Base-by-base conservation (phyloP, 371 early-diverging fungal species). In the Mycotypha africana region DNA sequence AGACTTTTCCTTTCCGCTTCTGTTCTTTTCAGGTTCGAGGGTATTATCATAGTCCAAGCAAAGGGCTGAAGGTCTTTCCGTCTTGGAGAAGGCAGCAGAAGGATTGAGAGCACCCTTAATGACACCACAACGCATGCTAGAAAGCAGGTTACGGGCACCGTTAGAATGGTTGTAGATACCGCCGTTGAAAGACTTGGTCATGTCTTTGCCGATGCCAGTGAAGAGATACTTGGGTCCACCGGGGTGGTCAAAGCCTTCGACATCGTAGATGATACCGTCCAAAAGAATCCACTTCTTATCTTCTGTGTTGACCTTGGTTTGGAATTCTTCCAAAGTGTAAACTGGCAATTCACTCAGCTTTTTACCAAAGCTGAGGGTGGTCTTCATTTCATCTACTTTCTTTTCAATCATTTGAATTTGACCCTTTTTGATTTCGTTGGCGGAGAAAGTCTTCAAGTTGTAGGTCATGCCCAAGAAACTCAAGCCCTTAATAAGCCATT, bases 401-500 rank as follows among this genome's bases (percentile, higher is more conserved):
- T 92, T 86, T 62, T 91, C 83, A 52, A 79, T 58, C 92, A 92
- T 92, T 56, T 81, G 72, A 25, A 91, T 58, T n/a, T 74, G 71
- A 34, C 93, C 94, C 74, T 93, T 94, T 54, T 78, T 60, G 37
- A 97, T 84, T 76, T 93, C 94, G 61, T 95, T 93, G 10, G 82
- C 65, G 10, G 94, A 91, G 74, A 95, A 92, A 3, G 67, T 79
- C 67, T 91, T 90, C 53, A 97, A 78, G 58, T 91, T 80, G 50
- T 85, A 88, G 6, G 94, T 84, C 8, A 91, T 67, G 7, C 91
- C 92, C 26, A 92, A 10, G 12, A 67, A 59, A 14, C 83, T 77
- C 45, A 64, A 61, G 6, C 63, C 5, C 49, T 74, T 76, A 49
- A 96, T 94, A 35, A 91, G 62, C 95, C 95, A 95, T 70, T 94